These are phyloP conservation scores for Botrytis porri DNA, from an alignment of 2,329 filamentous ascomycete genomes.

Conservation along the genomic window DNA sequence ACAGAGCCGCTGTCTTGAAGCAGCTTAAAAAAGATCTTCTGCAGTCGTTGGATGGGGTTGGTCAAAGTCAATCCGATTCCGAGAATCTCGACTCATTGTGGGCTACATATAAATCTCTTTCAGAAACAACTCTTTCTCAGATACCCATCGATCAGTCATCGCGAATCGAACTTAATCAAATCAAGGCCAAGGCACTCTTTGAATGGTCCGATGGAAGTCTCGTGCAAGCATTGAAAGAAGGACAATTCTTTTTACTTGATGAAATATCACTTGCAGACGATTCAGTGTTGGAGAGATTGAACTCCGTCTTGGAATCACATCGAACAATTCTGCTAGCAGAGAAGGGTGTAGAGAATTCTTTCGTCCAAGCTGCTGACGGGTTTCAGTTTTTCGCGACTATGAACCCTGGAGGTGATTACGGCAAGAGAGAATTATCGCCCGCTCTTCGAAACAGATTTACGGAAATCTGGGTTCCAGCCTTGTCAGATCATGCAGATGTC, in stretches of 20 bases:
- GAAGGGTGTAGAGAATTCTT: slow-evolving; percentile 82
- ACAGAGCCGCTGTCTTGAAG: slow-evolving; percentile 70
- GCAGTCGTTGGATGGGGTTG: slow-evolving; percentile 42
- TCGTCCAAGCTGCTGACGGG: slow-evolving; percentile 68
- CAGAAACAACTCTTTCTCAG: slow-evolving; percentile 46
- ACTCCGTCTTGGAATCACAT: slow-evolving; percentile 90
- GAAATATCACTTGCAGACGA: slow-evolving; percentile 98
- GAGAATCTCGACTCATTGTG: slow-evolving; percentile 55
- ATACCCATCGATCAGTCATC: slow-evolving; percentile 36
- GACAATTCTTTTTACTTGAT: slow-evolving; percentile 88
- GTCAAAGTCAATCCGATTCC: slow-evolving; percentile 55
- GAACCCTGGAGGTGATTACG: slow-evolving; percentile 98
- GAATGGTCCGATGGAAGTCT: slow-evolving; percentile 96
- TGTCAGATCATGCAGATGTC: slow-evolving; percentile 83
- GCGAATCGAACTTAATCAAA: slow-evolving; percentile 47
- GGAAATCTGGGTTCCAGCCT: slow-evolving; percentile 93
- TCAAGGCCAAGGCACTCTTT: slow-evolving; percentile 79
- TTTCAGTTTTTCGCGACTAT: slow-evolving; percentile 99
- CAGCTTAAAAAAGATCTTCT: slow-evolving; percentile 61
- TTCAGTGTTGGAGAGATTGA: slow-evolving; percentile 91
- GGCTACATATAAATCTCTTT: slow-evolving; percentile 42
- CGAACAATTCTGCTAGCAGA: slow-evolving; percentile 87
- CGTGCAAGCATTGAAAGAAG: slow-evolving; percentile 87
- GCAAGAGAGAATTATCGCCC: slow-evolving; percentile 94
- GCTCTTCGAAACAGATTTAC: slow-evolving; percentile 95